phyloP scores from a whole-genome alignment of 352 stramenopile genomes.

The Pythium oligandrum region DNA sequence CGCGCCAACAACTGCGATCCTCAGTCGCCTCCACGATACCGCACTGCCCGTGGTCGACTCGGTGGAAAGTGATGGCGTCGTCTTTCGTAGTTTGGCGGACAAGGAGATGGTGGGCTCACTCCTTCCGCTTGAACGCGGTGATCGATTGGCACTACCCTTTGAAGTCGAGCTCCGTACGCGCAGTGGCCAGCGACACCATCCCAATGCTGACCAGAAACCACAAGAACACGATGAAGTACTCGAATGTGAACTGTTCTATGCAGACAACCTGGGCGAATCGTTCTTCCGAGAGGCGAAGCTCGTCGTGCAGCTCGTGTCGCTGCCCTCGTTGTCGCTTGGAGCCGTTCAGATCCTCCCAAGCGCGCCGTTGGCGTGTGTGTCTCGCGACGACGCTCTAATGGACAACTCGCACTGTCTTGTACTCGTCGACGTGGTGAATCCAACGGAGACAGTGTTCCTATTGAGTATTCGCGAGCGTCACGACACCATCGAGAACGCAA shows the following conservation, averaged over 20 bases:
- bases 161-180: slow-evolving; percentile 13
- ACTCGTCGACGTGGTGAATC: slow-evolving; percentile 56
- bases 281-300: slow-evolving; percentile 61
- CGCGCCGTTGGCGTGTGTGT: not conserved
- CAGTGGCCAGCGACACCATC: too few relatives aligned
- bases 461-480: slow-evolving; percentile 25
- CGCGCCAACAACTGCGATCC: slow-evolving; percentile 1
- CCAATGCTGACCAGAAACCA: too few relatives aligned
- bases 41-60: too few relatives aligned
- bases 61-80: slow-evolving; percentile 12
- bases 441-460: slow-evolving; percentile 62
- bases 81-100: slow-evolving; percentile 8
- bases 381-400: slow-evolving; percentile 3
- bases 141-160: slow-evolving; percentile 18
- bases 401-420: slow-evolving; percentile 49
- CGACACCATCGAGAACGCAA: not conserved
- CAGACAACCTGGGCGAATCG: too few relatives aligned
- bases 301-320: slow-evolving; percentile 32
- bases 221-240: too few relatives aligned
- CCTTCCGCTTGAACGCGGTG: slow-evolving; percentile 14
- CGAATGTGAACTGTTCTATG: too few relatives aligned
- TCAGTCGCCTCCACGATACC: not conserved
- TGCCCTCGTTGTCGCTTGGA: slow-evolving; percentile 47
- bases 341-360: slow-evolving; percentile 30
- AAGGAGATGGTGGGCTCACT: not conserved